Evolutionary conservation across 345 rosid genomes (phyloP).

Genomic region (Syzygium aqueum): DNA sequence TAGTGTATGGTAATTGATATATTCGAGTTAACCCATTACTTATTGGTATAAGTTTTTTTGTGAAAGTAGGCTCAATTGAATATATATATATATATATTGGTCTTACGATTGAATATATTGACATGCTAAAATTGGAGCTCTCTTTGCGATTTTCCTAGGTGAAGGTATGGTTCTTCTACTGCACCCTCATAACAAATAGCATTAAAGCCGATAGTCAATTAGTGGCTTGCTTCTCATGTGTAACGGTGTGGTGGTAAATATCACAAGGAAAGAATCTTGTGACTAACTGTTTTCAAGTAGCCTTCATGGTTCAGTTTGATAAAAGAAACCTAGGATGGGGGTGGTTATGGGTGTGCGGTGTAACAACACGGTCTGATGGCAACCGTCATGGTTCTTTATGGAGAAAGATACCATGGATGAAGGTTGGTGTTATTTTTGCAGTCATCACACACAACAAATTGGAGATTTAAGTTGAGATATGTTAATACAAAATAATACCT

Average conservation of each 20-base stretch:
- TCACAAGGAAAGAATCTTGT: background rate
- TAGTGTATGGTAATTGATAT: background rate
- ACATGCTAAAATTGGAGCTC: background rate
- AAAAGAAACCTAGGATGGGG: background rate
- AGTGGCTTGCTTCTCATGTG: background rate
- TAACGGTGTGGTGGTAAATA: background rate
- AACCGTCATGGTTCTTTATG: rapidly evolving
- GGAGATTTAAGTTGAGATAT: background rate
- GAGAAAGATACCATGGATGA: background rate
- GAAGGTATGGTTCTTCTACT: background rate
- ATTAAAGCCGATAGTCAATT: background rate
- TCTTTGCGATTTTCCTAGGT: background rate
- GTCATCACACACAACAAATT: background rate
- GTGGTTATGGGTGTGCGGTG: background rate
- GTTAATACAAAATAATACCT: background rate
- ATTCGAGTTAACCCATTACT: background rate
- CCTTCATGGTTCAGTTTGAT: background rate
- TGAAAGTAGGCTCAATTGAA: background rate
- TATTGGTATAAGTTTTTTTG: background rate
- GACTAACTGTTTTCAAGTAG: background rate
- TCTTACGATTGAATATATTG: background rate
- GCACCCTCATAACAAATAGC: background rate
- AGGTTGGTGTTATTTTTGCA: background rate
- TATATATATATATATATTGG: background rate
- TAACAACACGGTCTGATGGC: background rate